A percentile compares a stretch with the other conserved stretches of the same genome.
Conservation (phyloP, 306 rosid species). For the Gastrolobium villosum region DNA sequence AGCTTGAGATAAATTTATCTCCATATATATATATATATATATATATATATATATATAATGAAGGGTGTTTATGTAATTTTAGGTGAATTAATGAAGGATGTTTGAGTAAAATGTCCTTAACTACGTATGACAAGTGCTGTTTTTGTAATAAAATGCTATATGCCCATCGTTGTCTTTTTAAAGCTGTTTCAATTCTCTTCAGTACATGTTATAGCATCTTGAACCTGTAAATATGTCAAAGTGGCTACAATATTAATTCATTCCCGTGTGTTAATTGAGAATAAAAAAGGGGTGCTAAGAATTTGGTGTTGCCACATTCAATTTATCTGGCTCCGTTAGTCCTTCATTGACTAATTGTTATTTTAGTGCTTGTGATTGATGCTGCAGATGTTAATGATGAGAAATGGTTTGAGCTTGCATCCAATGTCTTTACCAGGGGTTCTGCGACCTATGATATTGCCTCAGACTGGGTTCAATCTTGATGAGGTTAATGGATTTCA, state of each 20-base stretch:
- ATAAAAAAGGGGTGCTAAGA: not conserved
- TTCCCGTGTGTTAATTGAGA: not conserved
- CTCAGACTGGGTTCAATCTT: conserved; percentile 62
- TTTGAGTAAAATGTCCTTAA: not conserved
- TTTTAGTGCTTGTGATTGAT: conserved; percentile 50
- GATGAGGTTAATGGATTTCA: conserved; percentile 62
- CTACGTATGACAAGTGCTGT: conserved; percentile 8
- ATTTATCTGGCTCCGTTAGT: not conserved
- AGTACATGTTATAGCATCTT: not conserved
- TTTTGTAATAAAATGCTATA: not conserved
- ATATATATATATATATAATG: no score
- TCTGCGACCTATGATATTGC: conserved; percentile 59
- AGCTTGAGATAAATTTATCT: no score
- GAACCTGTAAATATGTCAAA: not conserved
- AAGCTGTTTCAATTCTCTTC: conserved; percentile 2
- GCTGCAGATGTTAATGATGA: conserved; percentile 83
- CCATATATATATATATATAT: no score
- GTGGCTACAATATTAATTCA: not conserved
- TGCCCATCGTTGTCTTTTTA: not conserved
- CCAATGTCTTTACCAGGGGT: conserved; percentile 82
- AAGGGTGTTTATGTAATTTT: no score
- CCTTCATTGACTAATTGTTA: conserved; percentile 42
- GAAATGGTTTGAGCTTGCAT: conserved; percentile 92
- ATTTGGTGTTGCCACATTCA: not conserved
- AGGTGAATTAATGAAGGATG: no score